Conservation (phyloP, 805 yeast species). For the Ogataea nakhonphanomensis region DNA sequence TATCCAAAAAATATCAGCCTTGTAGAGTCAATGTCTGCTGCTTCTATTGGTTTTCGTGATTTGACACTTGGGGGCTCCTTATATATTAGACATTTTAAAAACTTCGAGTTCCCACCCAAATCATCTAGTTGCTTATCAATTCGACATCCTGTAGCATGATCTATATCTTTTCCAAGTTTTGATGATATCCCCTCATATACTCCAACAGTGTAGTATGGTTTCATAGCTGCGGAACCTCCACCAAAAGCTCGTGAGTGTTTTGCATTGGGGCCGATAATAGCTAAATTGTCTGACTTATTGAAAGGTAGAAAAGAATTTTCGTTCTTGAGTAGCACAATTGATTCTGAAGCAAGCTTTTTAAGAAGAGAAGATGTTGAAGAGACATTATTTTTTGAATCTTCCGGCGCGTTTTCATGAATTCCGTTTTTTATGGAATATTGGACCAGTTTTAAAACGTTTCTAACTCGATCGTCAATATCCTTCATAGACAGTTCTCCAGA, state of each 20-base stretch:
- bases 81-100: conserved; percentile 28
- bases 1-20: conserved; percentile 25
- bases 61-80: conserved; percentile 25
- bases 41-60: conserved; percentile 30
- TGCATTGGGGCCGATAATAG: conserved; percentile 62
- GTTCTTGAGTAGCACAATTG: conserved; percentile 57
- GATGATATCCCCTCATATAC: conserved; percentile 17
- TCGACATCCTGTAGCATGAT: conserved; percentile 36
- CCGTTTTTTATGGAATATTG: conserved; percentile 41
- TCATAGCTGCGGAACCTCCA: conserved; percentile 56
- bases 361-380: conserved; percentile 44
- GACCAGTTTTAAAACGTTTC: conserved; percentile 46
- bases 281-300: conserved; percentile 38
- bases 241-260: conserved; percentile 49
- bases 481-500: conserved; percentile 40
- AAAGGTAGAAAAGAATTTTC: conserved; percentile 47
- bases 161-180: conserved; percentile 22
- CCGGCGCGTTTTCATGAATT: conserved; percentile 41
- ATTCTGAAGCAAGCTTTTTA: conserved; percentile 46
- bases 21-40: conserved; percentile 20
- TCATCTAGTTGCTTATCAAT: conserved; percentile 16
- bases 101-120: conserved; percentile 27
- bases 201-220: conserved; percentile 22
- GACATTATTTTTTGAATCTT: conserved; percentile 40
- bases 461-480: conserved; percentile 46